Evolutionary conservation across 352 stramenopile species (phyloP), one percentile per base, ranked within the genome.

Genomic region (Pythium guiyangense): DNA sequence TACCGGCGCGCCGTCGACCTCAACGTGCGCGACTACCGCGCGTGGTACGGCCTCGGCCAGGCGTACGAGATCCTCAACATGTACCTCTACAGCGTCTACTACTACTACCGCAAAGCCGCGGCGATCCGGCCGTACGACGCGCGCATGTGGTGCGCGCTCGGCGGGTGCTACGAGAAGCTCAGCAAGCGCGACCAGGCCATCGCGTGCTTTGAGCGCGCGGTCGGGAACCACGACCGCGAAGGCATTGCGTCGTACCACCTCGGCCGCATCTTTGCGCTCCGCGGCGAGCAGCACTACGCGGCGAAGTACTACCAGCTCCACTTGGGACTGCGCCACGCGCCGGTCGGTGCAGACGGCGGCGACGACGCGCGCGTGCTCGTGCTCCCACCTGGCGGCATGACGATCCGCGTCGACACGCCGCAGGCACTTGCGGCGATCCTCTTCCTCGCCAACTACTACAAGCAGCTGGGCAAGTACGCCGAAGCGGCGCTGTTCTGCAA

Each of bases 51-150:
- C 22, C 82, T 99, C 25, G 97, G 96, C 0, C 97, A 99, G 70
- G 96, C 94, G 0, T 99, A 99, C 73, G 97, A 99, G 79, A 97
- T 99, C 48, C 78, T 99, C 50, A 97, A 98, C 66, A 98, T 99
- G 95, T 91, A 94, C 55, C 80, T 98, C 53, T 99, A 99, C 74
- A 97, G 96, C 44, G 84, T 99, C n/a, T n/a, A n/a, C n/a, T 98
- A 99, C 79, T 99, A 99, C 77, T 99, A 98, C 72, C 84, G 94
- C 52, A 98, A 98, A 70, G 96, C 96, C 9, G 90, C 96, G 8
- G 75, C 86, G 17, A 85, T 99, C n/a, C 90, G 96, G 3, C 96
- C 96, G 10, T 97, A 97, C 60, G 96, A 99, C 77, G 90, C 94
- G 39, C 84, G 96, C n/a, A 99, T 99, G 96, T 99, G 96, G 96